These are phyloP conservation scores for Trifolium pratense DNA, from an alignment of 306 rosid genomes.

Conservation along the genomic window DNA sequence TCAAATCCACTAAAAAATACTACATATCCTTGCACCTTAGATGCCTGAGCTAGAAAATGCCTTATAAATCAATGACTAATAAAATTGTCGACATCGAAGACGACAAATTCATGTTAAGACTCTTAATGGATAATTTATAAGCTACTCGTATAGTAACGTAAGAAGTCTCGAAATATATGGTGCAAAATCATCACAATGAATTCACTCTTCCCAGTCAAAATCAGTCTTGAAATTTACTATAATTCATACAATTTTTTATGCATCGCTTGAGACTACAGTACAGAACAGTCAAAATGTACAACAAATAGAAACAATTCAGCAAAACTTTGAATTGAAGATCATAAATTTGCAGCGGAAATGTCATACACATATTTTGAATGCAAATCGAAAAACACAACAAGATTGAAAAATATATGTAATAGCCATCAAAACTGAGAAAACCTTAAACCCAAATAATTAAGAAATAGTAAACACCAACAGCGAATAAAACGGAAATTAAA, in stretches of 20 bases:
- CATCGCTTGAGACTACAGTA: background rate
- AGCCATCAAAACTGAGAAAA: constrained; percentile 10
- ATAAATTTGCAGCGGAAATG: background rate
- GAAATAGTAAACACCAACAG: too few relatives aligned
- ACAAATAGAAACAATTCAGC: constrained; percentile 1
- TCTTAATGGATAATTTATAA: constrained; percentile 3
- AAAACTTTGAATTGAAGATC: background rate
- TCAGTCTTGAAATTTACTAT: constrained; percentile 13
- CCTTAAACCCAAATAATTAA: background rate
- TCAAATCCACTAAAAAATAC: constrained; percentile 12
- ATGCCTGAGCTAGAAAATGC: constrained; percentile 10
- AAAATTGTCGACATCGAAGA: constrained; percentile 4
- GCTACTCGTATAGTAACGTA: background rate
- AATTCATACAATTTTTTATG: background rate
- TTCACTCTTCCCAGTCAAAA: background rate
- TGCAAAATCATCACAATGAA: constrained; percentile 19
- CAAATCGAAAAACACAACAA: background rate
- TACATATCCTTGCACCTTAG: constrained; percentile 8
- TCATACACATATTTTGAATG: background rate
- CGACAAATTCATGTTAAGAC: constrained; percentile 13
- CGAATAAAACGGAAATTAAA: background rate
- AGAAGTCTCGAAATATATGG: background rate
- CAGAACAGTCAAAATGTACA: constrained; percentile 13
- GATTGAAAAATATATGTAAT: background rate
- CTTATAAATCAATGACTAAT: constrained; percentile 13